Percentiles rank a stretch among this genome's conserved stretches.
These are phyloP conservation scores for Mycena floridula DNA, from an alignment of 768 basidiomycete genomes.

Conservation along the genomic window DNA sequence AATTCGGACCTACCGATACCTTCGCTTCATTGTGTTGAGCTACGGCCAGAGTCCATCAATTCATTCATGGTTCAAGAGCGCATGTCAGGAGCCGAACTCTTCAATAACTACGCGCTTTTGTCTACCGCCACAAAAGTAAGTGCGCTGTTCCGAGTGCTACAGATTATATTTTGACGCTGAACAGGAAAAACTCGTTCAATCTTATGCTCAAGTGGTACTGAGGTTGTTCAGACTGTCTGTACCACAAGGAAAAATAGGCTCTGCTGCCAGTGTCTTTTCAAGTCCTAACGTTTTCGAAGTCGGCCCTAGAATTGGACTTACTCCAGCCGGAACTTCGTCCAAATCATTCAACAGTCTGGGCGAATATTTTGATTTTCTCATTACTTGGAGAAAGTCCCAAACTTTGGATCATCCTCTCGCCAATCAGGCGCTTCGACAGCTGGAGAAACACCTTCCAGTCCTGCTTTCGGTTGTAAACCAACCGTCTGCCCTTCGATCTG, in stretches of 20 bases:
- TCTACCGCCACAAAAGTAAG: not conserved
- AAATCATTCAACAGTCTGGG: not conserved
- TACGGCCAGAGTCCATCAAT: not conserved
- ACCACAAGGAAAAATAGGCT: slow-evolving; percentile 5
- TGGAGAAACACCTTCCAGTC: too few relatives aligned
- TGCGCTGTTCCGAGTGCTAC: not conserved
- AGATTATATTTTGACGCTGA: not conserved
- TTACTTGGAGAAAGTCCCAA: not conserved
- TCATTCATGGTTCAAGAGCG: not conserved
- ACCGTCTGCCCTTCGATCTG: not conserved
- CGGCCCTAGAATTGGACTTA: not conserved
- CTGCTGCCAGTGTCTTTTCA: too few relatives aligned
- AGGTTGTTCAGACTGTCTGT: slow-evolving; percentile 3
- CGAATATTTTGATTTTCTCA: not conserved
- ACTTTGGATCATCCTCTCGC: too few relatives aligned
- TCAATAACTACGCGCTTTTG: not conserved
- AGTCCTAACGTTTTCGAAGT: not conserved
- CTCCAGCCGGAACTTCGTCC: not conserved
- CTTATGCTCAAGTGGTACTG: slow-evolving; percentile 8
- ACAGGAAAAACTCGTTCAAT: slow-evolving; percentile 6
- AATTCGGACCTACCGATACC: not conserved
- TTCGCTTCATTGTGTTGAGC: not conserved
- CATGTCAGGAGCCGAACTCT: not conserved
- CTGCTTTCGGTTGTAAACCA: too few relatives aligned
- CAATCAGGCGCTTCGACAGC: too few relatives aligned